phyloP scores from a whole-genome alignment of 306 rosid genomes.

The Gillenia trifoliata region DNA sequence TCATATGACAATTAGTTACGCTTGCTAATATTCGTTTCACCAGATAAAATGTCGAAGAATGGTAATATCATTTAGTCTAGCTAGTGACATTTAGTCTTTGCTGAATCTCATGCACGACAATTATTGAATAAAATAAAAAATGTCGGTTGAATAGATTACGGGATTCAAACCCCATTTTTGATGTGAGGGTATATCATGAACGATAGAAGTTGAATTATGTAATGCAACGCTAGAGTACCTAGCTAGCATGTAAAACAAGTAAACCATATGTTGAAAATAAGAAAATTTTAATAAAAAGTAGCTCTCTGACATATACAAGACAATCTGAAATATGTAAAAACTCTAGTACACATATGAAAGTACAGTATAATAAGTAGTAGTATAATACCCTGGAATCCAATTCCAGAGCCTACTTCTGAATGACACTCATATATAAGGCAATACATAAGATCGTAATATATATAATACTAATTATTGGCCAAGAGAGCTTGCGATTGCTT shows the following conservation, averaged over 20 bases:
- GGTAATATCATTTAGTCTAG: neutral
- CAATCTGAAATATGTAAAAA: neutral
- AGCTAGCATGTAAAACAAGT: neutral
- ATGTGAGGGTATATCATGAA: neutral
- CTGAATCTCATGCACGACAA: no score
- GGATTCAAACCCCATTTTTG: neutral
- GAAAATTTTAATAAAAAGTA: neutral
- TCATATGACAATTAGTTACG: no score
- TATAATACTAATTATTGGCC: conserved; percentile 24
- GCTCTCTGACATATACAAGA: neutral
- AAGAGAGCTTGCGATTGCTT: conserved; percentile 60
- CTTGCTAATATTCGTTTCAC: neutral
- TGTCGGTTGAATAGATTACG: neutral
- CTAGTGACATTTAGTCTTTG: neutral
- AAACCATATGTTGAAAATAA: neutral
- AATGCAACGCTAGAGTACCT: neutral
- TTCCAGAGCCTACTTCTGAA: neutral
- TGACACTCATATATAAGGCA: neutral
- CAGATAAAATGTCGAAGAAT: neutral
- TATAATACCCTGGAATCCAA: neutral
- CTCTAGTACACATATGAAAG: neutral
- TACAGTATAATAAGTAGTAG: neutral
- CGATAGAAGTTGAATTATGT: neutral
- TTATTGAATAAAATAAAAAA: neutral
- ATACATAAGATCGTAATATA: neutral